These are phyloP conservation scores for Colletotrichum coccodes DNA, from an alignment of 2,329 filamentous ascomycete genomes.

Conservation along the genomic window DNA sequence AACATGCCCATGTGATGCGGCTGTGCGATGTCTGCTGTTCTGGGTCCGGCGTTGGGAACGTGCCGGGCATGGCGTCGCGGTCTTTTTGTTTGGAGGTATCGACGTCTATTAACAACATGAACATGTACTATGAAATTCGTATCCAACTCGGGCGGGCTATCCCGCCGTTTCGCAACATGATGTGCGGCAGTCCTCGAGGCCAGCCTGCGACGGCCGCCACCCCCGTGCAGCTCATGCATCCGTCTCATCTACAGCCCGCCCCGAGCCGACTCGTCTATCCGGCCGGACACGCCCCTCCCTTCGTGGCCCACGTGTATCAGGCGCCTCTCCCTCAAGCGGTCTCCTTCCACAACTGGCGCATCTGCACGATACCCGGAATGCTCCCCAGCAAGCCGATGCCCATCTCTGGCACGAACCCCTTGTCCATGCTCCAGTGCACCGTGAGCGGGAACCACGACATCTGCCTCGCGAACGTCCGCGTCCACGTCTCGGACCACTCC, in stretches of 20 bases:
- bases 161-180: not conserved
- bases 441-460: constrained; percentile 84
- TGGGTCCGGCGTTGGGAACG: not conserved
- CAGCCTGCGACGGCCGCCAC: too few species aligned
- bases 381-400: constrained; percentile 53
- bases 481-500: constrained; percentile 64
- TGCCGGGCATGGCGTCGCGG: not conserved
- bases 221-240: not conserved
- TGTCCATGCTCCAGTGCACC: constrained; percentile 81
- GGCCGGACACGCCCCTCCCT: not conserved
- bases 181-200: too few species aligned
- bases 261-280: not conserved
- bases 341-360: constrained; percentile 56
- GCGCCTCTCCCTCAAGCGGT: constrained; percentile 39
- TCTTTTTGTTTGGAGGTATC: not conserved
- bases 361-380: constrained; percentile 56
- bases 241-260: not conserved
- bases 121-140: constrained; percentile 10
- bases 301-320: not conserved
- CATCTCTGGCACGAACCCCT: constrained; percentile 61
- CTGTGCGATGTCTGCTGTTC: not conserved
- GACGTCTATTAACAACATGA: constrained; percentile 7
- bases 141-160: not conserved
- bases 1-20: constrained; percentile 70
- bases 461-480: constrained; percentile 75